Evolutionary conservation across 768 basidiomycete genomes (phyloP).

Genomic region (Exidia glandulosa): DNA sequence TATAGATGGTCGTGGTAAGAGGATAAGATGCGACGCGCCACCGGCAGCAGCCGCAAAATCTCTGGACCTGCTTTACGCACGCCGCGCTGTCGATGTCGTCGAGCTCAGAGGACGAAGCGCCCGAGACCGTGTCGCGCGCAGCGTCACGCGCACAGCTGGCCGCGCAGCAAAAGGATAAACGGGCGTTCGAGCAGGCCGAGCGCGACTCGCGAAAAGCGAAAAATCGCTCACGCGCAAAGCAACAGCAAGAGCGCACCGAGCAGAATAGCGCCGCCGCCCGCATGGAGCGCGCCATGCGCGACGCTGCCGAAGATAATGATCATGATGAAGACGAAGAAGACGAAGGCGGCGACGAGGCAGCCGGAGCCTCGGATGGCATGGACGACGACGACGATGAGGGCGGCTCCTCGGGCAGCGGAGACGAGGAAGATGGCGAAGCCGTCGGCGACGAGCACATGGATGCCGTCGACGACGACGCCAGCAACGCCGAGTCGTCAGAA

Average conservation of each 20-base stretch:
- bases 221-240: neutral
- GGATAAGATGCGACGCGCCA: neutral
- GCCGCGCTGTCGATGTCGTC: neutral
- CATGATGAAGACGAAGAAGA: neutral
- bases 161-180: neutral
- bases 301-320: neutral
- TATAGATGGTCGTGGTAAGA: too few species aligned
- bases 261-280: neutral
- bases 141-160: neutral
- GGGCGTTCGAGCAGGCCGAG: neutral
- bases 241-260: neutral
- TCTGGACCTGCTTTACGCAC: neutral
- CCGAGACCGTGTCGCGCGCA: neutral
- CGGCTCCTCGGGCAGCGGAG: neutral
- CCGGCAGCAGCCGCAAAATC: neutral
- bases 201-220: neutral
- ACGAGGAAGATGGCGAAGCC: too few species aligned
- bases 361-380: neutral
- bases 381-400: neutral
- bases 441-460: too few species aligned
- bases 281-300: neutral
- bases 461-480: too few species aligned
- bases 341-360: neutral
- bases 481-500: too few species aligned
- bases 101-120: slow-evolving; percentile 1